Percentiles rank a stretch among this genome's conserved stretches.
Conservation (phyloP, 2,329 filamentous ascomycete genomes). For the Diaporthe capsici region DNA sequence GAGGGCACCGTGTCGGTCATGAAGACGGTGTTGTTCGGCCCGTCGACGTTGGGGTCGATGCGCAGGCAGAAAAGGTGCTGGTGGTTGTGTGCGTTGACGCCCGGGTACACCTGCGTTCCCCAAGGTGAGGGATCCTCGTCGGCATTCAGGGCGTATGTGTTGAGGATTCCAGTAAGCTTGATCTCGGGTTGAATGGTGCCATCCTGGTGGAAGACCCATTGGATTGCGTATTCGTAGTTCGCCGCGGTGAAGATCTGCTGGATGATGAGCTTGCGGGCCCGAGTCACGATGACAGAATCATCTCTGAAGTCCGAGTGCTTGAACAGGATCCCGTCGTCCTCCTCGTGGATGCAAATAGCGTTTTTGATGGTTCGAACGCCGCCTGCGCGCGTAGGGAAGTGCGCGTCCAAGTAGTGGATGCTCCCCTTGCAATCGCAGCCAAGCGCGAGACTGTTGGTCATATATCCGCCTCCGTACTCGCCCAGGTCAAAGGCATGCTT, state of each 20-base stretch:
- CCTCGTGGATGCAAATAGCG: conserved; percentile 95
- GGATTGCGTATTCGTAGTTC: conserved; percentile 88
- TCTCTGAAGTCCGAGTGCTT: conserved; percentile 97
- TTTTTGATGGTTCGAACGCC: conserved; percentile 89
- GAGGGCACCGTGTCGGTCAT: conserved; percentile 82
- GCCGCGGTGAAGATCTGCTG: conserved; percentile 95
- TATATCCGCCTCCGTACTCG: conserved; percentile 86
- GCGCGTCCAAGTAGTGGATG: conserved; percentile 92
- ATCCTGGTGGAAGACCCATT: conserved; percentile 94
- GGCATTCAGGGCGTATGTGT: conserved; percentile 87
- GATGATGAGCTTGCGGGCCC: conserved; percentile 87
- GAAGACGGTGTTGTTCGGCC: conserved; percentile 86
- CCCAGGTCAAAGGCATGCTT: conserved; percentile 88
- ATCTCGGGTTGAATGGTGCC: conserved; percentile 93
- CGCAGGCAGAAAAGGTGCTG: conserved; percentile 95
- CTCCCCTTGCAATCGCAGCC: conserved; percentile 91
- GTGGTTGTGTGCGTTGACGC: conserved; percentile 95
- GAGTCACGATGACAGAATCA: conserved; percentile 87
- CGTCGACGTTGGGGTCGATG: conserved; percentile 89
- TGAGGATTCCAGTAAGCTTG: conserved; percentile 91
- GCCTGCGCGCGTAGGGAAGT: conserved; percentile 84
- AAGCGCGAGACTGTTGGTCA: conserved; percentile 83
- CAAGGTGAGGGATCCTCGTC: conserved; percentile 88
- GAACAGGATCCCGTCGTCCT: conserved; percentile 92
- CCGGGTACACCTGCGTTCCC: conserved; percentile 91